These are phyloP conservation scores for Ustilago bromivora DNA, from an alignment of 1,284 basidiomycete species.

Conservation along the genomic window DNA sequence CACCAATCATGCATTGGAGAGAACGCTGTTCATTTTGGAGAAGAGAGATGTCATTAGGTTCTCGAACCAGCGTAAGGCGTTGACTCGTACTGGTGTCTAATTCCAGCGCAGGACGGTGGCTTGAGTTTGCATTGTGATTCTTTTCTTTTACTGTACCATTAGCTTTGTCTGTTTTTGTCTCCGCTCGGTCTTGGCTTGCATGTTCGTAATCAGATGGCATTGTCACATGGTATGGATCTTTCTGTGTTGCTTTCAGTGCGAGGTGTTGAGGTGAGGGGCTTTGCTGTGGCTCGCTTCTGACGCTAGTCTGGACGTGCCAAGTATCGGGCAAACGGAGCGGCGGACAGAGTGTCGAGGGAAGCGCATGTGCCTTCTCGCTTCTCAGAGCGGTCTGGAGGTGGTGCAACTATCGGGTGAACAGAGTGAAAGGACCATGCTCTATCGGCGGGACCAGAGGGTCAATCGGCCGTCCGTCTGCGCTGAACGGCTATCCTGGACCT, in stretches of 20 bases:
- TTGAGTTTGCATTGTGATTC: neutral
- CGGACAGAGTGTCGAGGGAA: too few relatives aligned
- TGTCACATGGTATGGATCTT: neutral
- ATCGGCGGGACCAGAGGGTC: constrained; percentile 54
- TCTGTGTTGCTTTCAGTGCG: neutral
- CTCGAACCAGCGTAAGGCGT: constrained; percentile 72
- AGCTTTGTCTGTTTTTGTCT: neutral
- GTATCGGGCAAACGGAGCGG: too few relatives aligned
- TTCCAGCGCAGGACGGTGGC: neutral
- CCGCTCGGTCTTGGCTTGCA: constrained; percentile 7
- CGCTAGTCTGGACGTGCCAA: too few relatives aligned
- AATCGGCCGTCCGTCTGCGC: constrained; percentile 46
- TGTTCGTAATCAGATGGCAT: neutral
- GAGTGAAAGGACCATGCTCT: neutral
- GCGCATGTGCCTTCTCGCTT: too few relatives aligned
- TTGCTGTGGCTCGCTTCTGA: too few relatives aligned
- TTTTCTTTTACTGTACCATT: constrained; percentile 12
- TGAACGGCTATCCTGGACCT: constrained; percentile 51
- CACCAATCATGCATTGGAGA: constrained; percentile 83
- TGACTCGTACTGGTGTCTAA: constrained; percentile 68
- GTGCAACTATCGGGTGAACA: too few relatives aligned
- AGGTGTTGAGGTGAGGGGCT: neutral
- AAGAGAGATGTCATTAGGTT: constrained; percentile 94
- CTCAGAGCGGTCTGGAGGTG: too few relatives aligned
- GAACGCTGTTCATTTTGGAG: constrained; percentile 91